Evolutionary conservation across 352 stramenopile species (phyloP).

Genomic region (Globisporangium mamillatum): DNA sequence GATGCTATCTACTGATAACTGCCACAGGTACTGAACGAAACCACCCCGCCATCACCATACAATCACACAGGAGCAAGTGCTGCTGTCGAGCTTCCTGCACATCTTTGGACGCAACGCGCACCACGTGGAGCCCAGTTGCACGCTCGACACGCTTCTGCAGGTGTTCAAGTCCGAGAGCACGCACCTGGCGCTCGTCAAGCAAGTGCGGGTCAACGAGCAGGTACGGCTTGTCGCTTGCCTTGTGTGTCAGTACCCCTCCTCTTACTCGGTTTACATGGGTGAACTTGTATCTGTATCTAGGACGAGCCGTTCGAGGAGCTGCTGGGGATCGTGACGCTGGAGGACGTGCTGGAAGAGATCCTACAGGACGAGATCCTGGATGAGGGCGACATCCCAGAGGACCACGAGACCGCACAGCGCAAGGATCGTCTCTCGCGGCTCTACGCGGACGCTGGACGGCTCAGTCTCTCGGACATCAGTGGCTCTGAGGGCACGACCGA

Average conservation of each 20-base stretch:
- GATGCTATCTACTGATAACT: constrained; percentile 29
- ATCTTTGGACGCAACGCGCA: constrained; percentile 56
- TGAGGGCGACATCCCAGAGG: constrained; percentile 85
- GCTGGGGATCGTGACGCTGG: constrained; percentile 97
- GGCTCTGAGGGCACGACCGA: constrained; percentile 36
- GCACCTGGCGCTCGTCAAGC: constrained; percentile 94
- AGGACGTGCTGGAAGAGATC: constrained; percentile 99
- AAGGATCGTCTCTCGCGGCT: constrained; percentile 46
- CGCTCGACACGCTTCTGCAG: constrained; percentile 91
- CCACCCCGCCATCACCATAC: not conserved
- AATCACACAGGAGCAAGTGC: constrained; percentile 55
- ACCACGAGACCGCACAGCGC: constrained; percentile 36
- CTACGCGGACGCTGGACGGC: constrained; percentile 45
- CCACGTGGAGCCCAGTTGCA: constrained; percentile 90
- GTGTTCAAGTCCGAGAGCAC: constrained; percentile 92
- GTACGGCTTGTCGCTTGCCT: constrained; percentile 12
- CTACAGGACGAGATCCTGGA: constrained; percentile 96
- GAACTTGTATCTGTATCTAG: constrained; percentile 19
- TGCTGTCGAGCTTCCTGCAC: constrained; percentile 63
- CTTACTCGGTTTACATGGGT: not conserved
- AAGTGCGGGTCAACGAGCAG: constrained; percentile 76
- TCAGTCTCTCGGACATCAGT: constrained; percentile 43
- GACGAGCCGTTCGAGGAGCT: constrained; percentile 91
- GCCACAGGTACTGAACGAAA: constrained; percentile 63
- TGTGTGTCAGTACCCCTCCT: not conserved